Evolutionary conservation across 2,329 filamentous ascomycete genomes (phyloP), one percentile per base, ranked within the genome.

Genomic region (Didymella pomorum): DNA sequence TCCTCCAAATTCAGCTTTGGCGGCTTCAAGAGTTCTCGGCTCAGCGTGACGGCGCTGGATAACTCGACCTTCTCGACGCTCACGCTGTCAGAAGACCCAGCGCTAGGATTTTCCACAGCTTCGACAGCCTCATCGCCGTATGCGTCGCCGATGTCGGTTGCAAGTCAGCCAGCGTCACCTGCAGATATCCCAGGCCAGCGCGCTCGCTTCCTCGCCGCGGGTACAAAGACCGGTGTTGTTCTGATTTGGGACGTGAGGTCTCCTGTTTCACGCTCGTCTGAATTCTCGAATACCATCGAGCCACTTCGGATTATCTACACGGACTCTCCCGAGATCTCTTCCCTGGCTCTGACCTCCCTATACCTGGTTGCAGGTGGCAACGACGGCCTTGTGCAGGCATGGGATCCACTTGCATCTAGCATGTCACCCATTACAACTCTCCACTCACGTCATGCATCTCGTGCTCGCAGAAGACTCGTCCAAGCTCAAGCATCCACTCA

Each of bases 291-390:
- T 62, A 82, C 80, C 4, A 79, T 96, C 42, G 80, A 84, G 12
- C 91, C 94, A 0, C 72, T 96, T n/a, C 88, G 92, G 26, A 83
- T 90, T 49, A 93, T 98, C 44, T 87, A 93, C 68, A 98, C 95
- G 0, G 92, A 96, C 44, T 98, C 94, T 0, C 93, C 94, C 0
- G 86, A 92, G 71, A 88, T 98, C 18, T 91, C 93, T 0, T 92
- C 88, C 60, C 78, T 99, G 16, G 95, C 90, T 6, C 76, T 97
- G 45, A 92, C 93, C 1, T 90, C 92, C 1, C 81, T 99, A 16
- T 96, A 96, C 72, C 79, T 99, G 16, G 90, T 98, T 7, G 92
- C 97, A 74, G 95, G 95, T 48, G 95, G 95, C 25, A 97, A 91
- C 66, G 95, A 99, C 77, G 94, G 95, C 0, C 85, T 98, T 3